Evolutionary conservation across 2,329 filamentous ascomycete species (phyloP).

Genomic region (Dendrostoma leiphaemia): DNA sequence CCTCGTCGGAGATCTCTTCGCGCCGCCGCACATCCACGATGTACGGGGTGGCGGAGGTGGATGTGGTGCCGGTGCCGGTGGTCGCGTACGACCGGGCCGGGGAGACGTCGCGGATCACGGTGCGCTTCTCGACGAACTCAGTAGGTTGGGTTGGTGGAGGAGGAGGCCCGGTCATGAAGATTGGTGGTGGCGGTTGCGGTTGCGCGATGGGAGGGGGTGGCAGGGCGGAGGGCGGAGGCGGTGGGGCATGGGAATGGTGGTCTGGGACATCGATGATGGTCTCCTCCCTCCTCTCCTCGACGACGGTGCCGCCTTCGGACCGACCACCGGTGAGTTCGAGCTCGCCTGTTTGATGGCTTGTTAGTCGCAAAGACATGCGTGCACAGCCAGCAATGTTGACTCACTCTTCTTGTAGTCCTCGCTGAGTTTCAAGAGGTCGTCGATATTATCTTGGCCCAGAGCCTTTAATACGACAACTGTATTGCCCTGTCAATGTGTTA

Average conservation of each 20-base stretch:
- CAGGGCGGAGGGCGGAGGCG: slow-evolving; percentile 21
- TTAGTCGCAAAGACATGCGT: neutral
- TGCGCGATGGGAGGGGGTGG: slow-evolving; percentile 27
- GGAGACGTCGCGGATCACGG: slow-evolving; percentile 48
- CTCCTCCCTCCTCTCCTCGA: slow-evolving; percentile 49
- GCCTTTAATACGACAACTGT: slow-evolving; percentile 81
- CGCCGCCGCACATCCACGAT: slow-evolving; percentile 37
- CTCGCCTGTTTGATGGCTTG: slow-evolving; percentile 33
- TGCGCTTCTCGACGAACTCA: slow-evolving; percentile 43
- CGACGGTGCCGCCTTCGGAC: slow-evolving; percentile 43
- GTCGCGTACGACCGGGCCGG: slow-evolving; percentile 40
- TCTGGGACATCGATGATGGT: slow-evolving; percentile 34
- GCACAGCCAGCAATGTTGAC: slow-evolving; percentile 19
- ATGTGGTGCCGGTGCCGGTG: slow-evolving; percentile 33
- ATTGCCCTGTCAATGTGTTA: slow-evolving; percentile 62
- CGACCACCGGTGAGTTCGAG: slow-evolving; percentile 43
- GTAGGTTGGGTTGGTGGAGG: slow-evolving; percentile 31
- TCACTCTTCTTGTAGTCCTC: slow-evolving; percentile 68
- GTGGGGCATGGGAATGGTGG: slow-evolving; percentile 18
- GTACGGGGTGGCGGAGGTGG: slow-evolving; percentile 17
- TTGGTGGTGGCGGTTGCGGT: slow-evolving; percentile 20
- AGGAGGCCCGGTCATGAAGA: neutral
- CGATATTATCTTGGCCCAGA: slow-evolving; percentile 85
- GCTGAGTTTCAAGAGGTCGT: slow-evolving; percentile 81
- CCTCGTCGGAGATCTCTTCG: slow-evolving; percentile 34